Conservation (phyloP, 1,139 yeast genomes). For the Arxiozyma bovina region DNA sequence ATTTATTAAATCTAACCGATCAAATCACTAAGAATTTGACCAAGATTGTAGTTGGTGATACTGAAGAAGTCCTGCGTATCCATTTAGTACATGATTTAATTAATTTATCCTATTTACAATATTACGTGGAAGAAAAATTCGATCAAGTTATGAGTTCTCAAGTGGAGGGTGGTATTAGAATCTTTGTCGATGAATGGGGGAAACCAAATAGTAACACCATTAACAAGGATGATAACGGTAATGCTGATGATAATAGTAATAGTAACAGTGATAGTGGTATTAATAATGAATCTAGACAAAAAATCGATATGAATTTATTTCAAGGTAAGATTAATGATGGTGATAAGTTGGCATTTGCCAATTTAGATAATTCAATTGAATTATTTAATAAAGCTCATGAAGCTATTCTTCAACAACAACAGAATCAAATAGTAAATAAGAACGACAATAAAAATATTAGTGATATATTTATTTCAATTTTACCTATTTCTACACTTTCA, state of each 20-base stretch:
- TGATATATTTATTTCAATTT: constrained; percentile 69
- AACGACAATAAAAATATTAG: constrained; percentile 34
- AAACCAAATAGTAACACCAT: constrained; percentile 23
- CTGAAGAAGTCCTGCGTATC: constrained; percentile 69
- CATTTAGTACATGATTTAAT: constrained; percentile 79
- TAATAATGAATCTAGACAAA: constrained; percentile 2
- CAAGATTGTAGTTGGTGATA: constrained; percentile 47
- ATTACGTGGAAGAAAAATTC: constrained; percentile 59
- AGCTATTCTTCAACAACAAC: constrained; percentile 24
- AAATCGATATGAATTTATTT: constrained; percentile 56
- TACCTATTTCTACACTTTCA: constrained; percentile 42
- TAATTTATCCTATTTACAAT: constrained; percentile 59
- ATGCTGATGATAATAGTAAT: neutral
- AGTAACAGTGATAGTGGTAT: neutral
- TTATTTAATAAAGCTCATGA: constrained; percentile 35
- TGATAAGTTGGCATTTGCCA: constrained; percentile 82
- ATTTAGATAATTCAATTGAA: constrained; percentile 64
- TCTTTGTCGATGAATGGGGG: constrained; percentile 41
- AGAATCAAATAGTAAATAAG: constrained; percentile 10
- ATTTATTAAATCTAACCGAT: constrained; percentile 12
- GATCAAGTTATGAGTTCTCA: constrained; percentile 71
- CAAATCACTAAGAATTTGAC: constrained; percentile 28
- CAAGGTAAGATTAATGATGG: constrained; percentile 75
- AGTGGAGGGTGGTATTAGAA: constrained; percentile 79
- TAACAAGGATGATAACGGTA: constrained; percentile 3